Conservation (phyloP, 2,329 filamentous ascomycete genomes). For the Chaetomiaceae sp. region DNA sequence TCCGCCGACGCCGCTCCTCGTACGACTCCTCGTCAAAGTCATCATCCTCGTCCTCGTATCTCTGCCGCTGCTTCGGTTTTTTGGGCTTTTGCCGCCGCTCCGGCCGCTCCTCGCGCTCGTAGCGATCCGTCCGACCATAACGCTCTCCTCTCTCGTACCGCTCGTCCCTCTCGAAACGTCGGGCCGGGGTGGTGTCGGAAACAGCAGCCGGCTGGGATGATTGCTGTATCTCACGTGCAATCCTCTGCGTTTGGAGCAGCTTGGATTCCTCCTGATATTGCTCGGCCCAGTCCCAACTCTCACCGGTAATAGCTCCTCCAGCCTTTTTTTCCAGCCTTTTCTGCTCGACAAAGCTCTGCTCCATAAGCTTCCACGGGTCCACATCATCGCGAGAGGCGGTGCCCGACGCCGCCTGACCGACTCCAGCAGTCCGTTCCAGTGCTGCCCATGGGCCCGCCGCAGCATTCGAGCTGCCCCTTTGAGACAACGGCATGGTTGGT, state of each 20-base stretch:
- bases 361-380: conserved; percentile 2
- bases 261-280: conserved; percentile 2
- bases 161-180: not conserved
- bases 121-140: not conserved
- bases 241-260: not conserved
- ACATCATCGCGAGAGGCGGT: not conserved
- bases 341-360: not conserved
- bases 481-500: not conserved
- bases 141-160: not conserved
- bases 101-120: not conserved
- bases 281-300: conserved; percentile 18
- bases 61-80: conserved; percentile 8
- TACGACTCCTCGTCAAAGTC: conserved; percentile 36
- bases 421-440: not conserved
- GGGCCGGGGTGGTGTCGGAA: not conserved
- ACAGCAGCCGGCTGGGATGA: not conserved
- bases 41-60: conserved; percentile 31
- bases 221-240: not conserved
- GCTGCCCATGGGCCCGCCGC: not conserved
- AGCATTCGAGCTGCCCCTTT: not conserved
- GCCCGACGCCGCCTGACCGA: not conserved
- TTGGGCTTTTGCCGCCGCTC: conserved; percentile 12
- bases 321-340: not conserved
- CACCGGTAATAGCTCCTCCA: not conserved
- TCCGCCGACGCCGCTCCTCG: conserved; percentile 35